Evolutionary conservation across 78 protist species (phyloP).

Genomic region (Anaeramoeba flamelloides): DNA sequence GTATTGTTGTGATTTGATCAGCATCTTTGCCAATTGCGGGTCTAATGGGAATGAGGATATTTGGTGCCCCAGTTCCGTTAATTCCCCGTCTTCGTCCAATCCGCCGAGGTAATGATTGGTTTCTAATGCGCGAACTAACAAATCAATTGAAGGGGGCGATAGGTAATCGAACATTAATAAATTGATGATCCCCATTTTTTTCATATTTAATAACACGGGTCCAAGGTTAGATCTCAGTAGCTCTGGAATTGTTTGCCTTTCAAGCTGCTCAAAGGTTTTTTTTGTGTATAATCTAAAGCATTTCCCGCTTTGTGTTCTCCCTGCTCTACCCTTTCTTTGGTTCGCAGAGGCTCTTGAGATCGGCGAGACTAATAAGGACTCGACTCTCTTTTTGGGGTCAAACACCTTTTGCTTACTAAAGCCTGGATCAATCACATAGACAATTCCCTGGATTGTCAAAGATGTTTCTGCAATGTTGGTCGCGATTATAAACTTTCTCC

Average conservation of each 20-base stretch:
- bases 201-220: conserved; percentile 61
- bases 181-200: conserved; percentile 80
- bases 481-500: conserved; percentile 68
- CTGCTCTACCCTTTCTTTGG: conserved; percentile 99
- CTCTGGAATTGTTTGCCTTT: conserved; percentile 84
- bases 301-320: conserved; percentile 94
- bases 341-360: conserved; percentile 79
- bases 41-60: conserved; percentile 95
- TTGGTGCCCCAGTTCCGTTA: conserved; percentile 43
- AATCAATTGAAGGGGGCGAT: conserved; percentile 96
- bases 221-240: conserved; percentile 69
- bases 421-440: conserved; percentile 97
- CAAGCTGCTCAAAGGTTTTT: conserved; percentile 46
- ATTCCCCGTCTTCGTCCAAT: conserved; percentile 79
- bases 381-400: conserved; percentile 89
- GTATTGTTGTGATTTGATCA: conserved; percentile 30
- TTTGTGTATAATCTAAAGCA: conserved; percentile 47
- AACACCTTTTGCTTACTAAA: conserved; percentile 80
- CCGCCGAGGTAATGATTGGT: conserved; percentile 92
- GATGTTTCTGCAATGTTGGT: conserved; percentile 99
- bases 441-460: conserved; percentile 96
- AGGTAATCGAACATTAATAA: conserved; percentile 91
- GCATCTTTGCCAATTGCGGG: conserved; percentile 80
- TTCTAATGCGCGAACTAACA: conserved; percentile 85
- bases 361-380: conserved; percentile 81